These are phyloP conservation scores for Trichoderma sp. DNA, from an alignment of 2,329 filamentous ascomycete genomes.

Conservation along the genomic window DNA sequence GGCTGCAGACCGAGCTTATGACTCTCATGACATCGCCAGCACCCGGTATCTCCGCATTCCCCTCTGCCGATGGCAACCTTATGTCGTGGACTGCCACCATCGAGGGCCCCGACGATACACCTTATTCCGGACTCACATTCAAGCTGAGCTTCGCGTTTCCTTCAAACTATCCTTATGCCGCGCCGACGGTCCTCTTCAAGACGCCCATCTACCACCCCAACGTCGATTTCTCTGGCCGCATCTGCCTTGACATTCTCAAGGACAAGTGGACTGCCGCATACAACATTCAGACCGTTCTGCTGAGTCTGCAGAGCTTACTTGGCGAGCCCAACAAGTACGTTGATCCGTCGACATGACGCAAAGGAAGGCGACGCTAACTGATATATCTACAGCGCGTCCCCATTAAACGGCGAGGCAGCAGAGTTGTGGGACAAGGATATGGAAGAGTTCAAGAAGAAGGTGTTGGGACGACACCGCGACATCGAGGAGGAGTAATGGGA, in stretches of 20 bases:
- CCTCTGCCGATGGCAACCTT: slow-evolving; percentile 84
- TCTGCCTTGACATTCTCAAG: slow-evolving; percentile 97
- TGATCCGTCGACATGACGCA: not conserved
- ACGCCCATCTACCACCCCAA: slow-evolving; percentile 99
- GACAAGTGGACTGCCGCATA: slow-evolving; percentile 99
- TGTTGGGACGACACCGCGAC: slow-evolving; percentile 62
- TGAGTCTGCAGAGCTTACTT: slow-evolving; percentile 92
- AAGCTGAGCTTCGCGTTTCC: slow-evolving; percentile 93
- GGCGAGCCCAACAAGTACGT: slow-evolving; percentile 98
- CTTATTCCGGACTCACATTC: slow-evolving; percentile 83
- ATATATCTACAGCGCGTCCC: slow-evolving; percentile 69
- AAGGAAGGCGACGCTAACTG: slow-evolving; percentile 23
- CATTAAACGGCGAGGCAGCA: slow-evolving; percentile 93
- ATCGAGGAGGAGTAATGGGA: slow-evolving; percentile 57
- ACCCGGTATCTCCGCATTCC: slow-evolving; percentile 93
- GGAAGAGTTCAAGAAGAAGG: slow-evolving; percentile 82
- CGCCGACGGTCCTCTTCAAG: slow-evolving; percentile 93
- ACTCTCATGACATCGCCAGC: slow-evolving; percentile 95
- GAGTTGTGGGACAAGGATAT: slow-evolving; percentile 92
- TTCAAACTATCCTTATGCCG: slow-evolving; percentile 86
- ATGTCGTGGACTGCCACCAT: slow-evolving; percentile 94
- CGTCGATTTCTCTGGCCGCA: slow-evolving; percentile 94
- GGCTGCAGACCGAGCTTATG: slow-evolving; percentile 97
- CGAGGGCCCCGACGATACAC: slow-evolving; percentile 85
- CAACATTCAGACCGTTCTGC: slow-evolving; percentile 89